Evolutionary conservation across 371 early-diverging fungal genomes (phyloP), one percentile per base, ranked within the genome.

Genomic region (Apophysomyces sp.): DNA sequence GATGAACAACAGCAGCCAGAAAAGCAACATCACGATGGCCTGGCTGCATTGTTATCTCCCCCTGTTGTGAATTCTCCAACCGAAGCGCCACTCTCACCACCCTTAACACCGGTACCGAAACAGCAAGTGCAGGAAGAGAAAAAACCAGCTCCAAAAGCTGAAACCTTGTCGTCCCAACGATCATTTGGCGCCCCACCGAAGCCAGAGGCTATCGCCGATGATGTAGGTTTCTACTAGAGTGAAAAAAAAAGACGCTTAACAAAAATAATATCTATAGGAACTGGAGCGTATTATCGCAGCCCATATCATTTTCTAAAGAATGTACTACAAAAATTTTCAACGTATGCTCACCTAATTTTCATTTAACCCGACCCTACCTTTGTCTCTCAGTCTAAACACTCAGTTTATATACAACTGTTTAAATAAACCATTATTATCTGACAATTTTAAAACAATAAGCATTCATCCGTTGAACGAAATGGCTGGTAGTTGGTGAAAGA

Each of bases 201-300:
- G 27, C 72, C 68, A 9, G 61, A 68, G 52, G 57, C 73, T 12
- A 44, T 68, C n/a, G 67, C 71, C 51, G 75, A 74, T 60, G 75
- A 78, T 61, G 78, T 74, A 71, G 65, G 54, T 28, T 12, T 28
- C 21, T 16, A 15, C 41, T 28, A 21, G n/a, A 15, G 28, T 4
- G 53, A 16, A 16, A 30, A 28, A 28, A 57, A 44, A n/a, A 21
- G 52, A 13, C 8, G 16, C 27, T 52, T 6, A 29, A 2, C 12
- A 18, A 40, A 52, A 12, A 29, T 39, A 3, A 21, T 53, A 7
- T 27, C 39, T 52, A 18, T 29, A 72, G 69, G 80, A 80, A 63
- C 61, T 80, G 40, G 75, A 76, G 60, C 70, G 76, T 51, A 76
- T 80, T 58, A 77, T 80, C 18, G 77, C 80, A 12, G 60, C 77